Percentiles rank a stretch among this genome's conserved stretches.
Conservation (phyloP, 495 filamentous ascomycete genomes). For the Penicillium cataractarum region DNA sequence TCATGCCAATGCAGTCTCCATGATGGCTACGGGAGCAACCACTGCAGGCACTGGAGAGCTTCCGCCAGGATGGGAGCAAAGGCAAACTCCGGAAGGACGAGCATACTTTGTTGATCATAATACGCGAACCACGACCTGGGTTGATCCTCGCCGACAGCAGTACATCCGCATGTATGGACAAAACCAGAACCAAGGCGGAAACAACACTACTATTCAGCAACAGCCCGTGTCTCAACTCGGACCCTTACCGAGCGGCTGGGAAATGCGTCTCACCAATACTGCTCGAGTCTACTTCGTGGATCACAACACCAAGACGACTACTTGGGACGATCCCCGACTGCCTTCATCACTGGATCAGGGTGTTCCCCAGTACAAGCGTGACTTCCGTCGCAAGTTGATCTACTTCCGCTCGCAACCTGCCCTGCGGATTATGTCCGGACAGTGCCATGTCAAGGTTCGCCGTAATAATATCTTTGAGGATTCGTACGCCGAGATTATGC, state of each 20-base stretch:
- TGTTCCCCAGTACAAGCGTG: slow-evolving; percentile 98
- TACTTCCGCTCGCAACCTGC: slow-evolving; percentile 99
- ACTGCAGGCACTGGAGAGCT: slow-evolving; percentile 94
- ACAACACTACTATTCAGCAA: slow-evolving; percentile 86
- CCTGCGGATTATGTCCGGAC: slow-evolving; percentile 89
- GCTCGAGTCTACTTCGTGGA: slow-evolving; percentile 98
- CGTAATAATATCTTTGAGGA: slow-evolving; percentile 98
- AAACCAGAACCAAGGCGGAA: slow-evolving; percentile 59
- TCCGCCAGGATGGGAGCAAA: slow-evolving; percentile 93
- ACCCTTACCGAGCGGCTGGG: slow-evolving; percentile 96
- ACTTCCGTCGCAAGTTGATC: slow-evolving; percentile 96
- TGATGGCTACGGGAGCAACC: slow-evolving; percentile 94
- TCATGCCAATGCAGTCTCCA: slow-evolving; percentile 64
- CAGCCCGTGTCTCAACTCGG: slow-evolving; percentile 97
- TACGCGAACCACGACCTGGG: slow-evolving; percentile 97
- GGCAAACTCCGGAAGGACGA: slow-evolving; percentile 91
- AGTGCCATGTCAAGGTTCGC: slow-evolving; percentile 97
- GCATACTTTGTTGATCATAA: slow-evolving; percentile 99
- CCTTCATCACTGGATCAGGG: slow-evolving; percentile 98
- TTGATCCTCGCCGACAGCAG: slow-evolving; percentile 96
- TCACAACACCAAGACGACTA: slow-evolving; percentile 99
- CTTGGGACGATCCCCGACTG: slow-evolving; percentile 97
- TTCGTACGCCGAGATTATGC: slow-evolving; percentile 97
- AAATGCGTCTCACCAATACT: slow-evolving; percentile 98
- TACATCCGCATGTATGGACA: slow-evolving; percentile 98